Evolutionary conservation across 192 early-diverging fungal species (phyloP).

Genomic region (Chytriomyces sp.): DNA sequence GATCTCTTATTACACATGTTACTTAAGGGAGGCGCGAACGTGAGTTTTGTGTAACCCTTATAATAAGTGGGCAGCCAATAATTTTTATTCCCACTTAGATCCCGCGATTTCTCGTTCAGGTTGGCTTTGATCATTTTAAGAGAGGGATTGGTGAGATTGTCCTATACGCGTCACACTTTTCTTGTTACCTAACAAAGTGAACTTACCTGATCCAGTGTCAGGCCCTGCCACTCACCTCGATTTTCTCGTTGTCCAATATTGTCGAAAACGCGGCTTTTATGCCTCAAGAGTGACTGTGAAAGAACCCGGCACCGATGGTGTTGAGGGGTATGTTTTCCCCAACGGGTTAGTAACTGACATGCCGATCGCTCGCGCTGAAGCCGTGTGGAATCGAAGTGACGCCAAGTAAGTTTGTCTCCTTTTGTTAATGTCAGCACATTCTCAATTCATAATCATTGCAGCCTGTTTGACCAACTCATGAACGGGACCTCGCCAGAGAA

Average conservation of each 20-base stretch:
- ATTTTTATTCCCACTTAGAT: not conserved
- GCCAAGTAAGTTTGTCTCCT: not conserved
- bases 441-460: not conserved
- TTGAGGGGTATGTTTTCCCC: not conserved
- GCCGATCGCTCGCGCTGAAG: not conserved
- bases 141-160: not conserved
- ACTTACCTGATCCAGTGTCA: not conserved
- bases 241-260: conserved; percentile 12
- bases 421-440: not conserved
- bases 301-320: not conserved
- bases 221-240: conserved; percentile 9
- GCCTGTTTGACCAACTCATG: not conserved
- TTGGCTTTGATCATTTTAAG: not conserved
- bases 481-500: not conserved
- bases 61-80: not conserved
- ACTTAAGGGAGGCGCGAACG: conserved; percentile 8
- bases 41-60: not conserved
- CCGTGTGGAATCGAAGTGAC: not conserved
- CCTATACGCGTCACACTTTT: conserved; percentile 1
- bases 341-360: conserved; percentile 10
- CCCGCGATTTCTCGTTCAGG: conserved; percentile 14
- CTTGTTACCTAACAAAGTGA: not conserved
- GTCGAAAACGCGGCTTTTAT: conserved; percentile 2
- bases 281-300: not conserved
- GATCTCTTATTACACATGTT: not conserved